phyloP scores from a whole-genome alignment of 208 protist species.

The Acanthamoeba healyi region DNA sequence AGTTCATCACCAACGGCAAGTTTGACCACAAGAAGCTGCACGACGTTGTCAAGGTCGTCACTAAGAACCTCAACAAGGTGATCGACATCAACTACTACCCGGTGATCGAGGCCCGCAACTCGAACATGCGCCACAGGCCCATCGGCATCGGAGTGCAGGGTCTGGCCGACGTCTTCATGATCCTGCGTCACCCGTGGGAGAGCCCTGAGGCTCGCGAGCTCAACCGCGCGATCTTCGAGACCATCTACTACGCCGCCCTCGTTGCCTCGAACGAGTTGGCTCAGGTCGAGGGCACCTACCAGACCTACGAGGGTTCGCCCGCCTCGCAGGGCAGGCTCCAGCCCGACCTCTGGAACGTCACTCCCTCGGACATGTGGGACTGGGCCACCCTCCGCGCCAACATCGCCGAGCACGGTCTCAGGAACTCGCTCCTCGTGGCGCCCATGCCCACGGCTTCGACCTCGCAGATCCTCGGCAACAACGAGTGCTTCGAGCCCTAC shows the following conservation, averaged over 20 bases:
- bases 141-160: slow-evolving; percentile 99
- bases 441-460: slow-evolving; percentile 99
- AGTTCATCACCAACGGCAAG: slow-evolving; percentile 93
- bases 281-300: slow-evolving; percentile 95
- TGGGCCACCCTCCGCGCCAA: slow-evolving; percentile 95
- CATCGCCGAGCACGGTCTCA: slow-evolving; percentile 95
- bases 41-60: slow-evolving; percentile 94
- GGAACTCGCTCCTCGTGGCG: slow-evolving; percentile 98
- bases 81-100: slow-evolving; percentile 99
- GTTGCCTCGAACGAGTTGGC: slow-evolving; percentile 94
- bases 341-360: slow-evolving; percentile 98
- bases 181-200: slow-evolving; percentile 97
- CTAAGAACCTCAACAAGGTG: slow-evolving; percentile 98
- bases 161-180: slow-evolving; percentile 98
- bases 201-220: slow-evolving; percentile 93
- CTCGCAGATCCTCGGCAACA: slow-evolving; percentile 99
- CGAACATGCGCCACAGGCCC: slow-evolving; percentile 98
- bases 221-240: slow-evolving; percentile 99
- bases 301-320: slow-evolving; percentile 96
- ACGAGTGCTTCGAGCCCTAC: slow-evolving; percentile 99
- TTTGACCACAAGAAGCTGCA: slow-evolving; percentile 95
- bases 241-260: slow-evolving; percentile 98
- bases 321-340: slow-evolving; percentile 97
- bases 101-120: slow-evolving; percentile 94
- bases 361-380: slow-evolving; percentile 94